These are phyloP conservation scores for Cornus suecica DNA, from an alignment of 148 eudicot species.

Conservation along the genomic window DNA sequence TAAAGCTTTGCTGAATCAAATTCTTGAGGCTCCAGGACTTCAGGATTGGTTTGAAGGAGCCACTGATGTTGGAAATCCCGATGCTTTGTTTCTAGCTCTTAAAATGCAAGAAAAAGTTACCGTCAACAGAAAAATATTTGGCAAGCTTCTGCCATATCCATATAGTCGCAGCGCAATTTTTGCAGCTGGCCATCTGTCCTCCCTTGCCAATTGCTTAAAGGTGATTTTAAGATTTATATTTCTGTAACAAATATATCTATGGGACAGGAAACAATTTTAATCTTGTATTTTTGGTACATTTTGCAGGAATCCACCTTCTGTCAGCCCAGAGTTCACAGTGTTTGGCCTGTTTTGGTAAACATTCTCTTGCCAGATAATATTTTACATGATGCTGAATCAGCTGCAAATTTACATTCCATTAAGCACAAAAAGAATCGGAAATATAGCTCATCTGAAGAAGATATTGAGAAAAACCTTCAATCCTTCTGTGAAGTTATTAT, in stretches of 20 bases:
- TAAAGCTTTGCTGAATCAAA: conserved; percentile 56
- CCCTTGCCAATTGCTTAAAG: conserved; percentile 69
- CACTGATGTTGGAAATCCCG: conserved; percentile 75
- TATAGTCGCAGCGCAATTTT: conserved; percentile 60
- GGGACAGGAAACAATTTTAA: background rate
- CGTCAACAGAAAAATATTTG: conserved; percentile 37
- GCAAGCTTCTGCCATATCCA: conserved; percentile 76
- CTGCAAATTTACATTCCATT: conserved; percentile 44
- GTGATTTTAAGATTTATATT: conserved; percentile 28
- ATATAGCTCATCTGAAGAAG: conserved; percentile 71
- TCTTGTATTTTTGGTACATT: background rate
- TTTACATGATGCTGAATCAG: conserved; percentile 45
- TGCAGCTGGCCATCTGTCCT: conserved; percentile 56
- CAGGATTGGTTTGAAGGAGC: conserved; percentile 86
- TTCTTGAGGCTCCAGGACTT: conserved; percentile 72
- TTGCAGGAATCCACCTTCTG: conserved; percentile 90
- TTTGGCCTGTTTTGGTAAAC: conserved; percentile 73
- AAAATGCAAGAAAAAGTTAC: conserved; percentile 63
- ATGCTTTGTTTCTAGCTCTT: conserved; percentile 82
- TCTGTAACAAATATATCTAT: background rate
- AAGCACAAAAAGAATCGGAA: conserved; percentile 83
- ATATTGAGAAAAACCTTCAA: conserved; percentile 54
- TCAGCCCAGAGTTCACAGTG: conserved; percentile 89
- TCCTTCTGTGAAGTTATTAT: conserved; percentile 66
- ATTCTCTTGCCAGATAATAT: conserved; percentile 62